Evolutionary conservation across 768 basidiomycete species (phyloP), one percentile per base, ranked within the genome.

Genomic region (Scleroderma bovista): DNA sequence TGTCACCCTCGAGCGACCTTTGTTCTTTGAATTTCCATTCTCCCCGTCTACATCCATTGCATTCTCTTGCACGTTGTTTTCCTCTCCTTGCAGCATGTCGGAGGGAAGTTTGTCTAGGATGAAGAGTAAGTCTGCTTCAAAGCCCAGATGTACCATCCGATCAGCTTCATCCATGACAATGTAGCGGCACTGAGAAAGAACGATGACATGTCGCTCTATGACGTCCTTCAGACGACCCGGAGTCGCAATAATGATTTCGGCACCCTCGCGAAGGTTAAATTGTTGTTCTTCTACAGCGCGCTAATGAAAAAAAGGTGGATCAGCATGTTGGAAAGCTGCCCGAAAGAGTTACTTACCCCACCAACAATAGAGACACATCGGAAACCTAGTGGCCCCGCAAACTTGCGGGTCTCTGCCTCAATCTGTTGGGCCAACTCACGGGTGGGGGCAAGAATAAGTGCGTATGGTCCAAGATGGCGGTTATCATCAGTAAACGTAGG

Each of bases 111-210:
- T 80, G 69, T 98, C 95, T 53, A 99, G 72, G 60, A 99, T 98
- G 67, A 91, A 96, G 22, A 88, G 92, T 41, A 99, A 71, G 65
- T 96, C 94, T 15, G 79, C 81, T 68, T 99, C 96, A 65, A 99
- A 99, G 15, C 96, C 96, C 26, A 98, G 83, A 62, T 94, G 85
- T 53, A 99, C 94, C 96, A 99, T 98, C 46, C 96, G 82, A 67
- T 99, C 96, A 15, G 96, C 96, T 75, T 99, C 96, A 66, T 99
- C 96, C 96, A 99, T 96, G 57, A 99, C 95, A 51, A 99, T 86
- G 63, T 99, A 98, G 2, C 92, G 91, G 68, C 96, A 98, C 68
- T 99, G 96, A 7, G 89, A 88, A 39, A 99, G 78, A 17, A 99
- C 96, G 38, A 99, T 77, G 41, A 98, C 92, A 66, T 88, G 90